Base-by-base conservation (phyloP, 1,284 basidiomycete species). In the Puccinia novopanici region DNA sequence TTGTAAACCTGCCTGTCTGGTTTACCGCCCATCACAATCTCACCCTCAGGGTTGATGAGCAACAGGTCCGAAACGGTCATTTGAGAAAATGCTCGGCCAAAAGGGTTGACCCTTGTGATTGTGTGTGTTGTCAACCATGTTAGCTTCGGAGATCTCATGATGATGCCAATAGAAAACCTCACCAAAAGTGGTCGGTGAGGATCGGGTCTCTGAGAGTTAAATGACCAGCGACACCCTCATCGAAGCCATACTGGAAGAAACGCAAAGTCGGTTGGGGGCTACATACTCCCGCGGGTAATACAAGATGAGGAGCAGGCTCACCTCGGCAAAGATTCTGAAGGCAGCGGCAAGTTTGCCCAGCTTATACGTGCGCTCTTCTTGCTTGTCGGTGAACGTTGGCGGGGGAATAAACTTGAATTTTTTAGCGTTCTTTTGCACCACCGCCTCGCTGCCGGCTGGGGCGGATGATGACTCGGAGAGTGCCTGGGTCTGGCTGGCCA, bases 151-250 rank as follows among this genome's bases (percentile, higher is more conserved):
- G 22, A 42, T 15, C 17, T 45, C 12, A n/a, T n/a, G 22, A 27
- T 61, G n/a, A n/a, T n/a, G n/a, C n/a, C n/a, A n/a, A n/a, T n/a
- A n/a, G n/a, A n/a, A n/a, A n/a, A n/a, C n/a, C 78, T 74, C 65
- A 88, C 89, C 89, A 90, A 86, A 90, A 89, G 82, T 87, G 88
- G 83, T 89, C 86, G 27, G 86, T 85, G 67, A 87, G 86, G 82
- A 89, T 87, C 8, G 88, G 87, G 82, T 90, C 89, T 84, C 90
- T 87, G 68, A 90, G 89, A 27, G 90, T 91, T 82, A 91, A 89
- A 84, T 91, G 90, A 0, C 89, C 89, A 6, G 89, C 88, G n/a
- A 89, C 87, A 42, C 65, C 67, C 63, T 71, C 67, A 59, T 73
- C 63, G 82, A 83, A 24, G 78, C 82, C 40, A 50, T 48, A 34